Base-by-base conservation (phyloP, 495 filamentous ascomycete genomes). In the Xylaria palmicola region DNA sequence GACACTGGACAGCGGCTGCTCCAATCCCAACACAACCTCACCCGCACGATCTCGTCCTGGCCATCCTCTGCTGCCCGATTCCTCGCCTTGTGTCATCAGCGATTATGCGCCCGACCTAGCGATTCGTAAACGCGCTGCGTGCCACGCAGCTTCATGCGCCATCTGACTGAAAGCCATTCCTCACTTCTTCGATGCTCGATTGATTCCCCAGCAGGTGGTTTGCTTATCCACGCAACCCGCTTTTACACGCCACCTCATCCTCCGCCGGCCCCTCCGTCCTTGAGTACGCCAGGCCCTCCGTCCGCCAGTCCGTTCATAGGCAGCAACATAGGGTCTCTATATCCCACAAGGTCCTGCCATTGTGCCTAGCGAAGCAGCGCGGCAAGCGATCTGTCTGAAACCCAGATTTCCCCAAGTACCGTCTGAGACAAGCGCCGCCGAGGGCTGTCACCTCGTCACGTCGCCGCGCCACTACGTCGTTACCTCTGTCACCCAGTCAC, bases 71-170 rank as follows among this genome's bases (percentile, higher is more conserved):
- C 43, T 58, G 56, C 56, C 36, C 36, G 56, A 50, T 22, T 19
- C 49, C 41, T 39, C 17, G 27, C 24, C 37, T 27, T 54, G 20
- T 60, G 30, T 17, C 59, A 43, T 48, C 49, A 20, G 40, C 54
- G 50, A 55, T 55, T 59, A 66, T 66, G 50, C 60, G 43, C 59
- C 56, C 59, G 32, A 60, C 24, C 5, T 65, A 53, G 49, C 22
- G 39, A 62, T 64, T 52, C 36, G 53, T 56, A 65, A 62, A 64
- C 63, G 62, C 67, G 67, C 69, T 59, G 63, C 65, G 54, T 72
- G 56, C 49, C 62, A 64, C 32, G 39, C 41, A 62, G 60, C 51
- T 55, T 60, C 55, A 62, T 65, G 64, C 60, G 51, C 65, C 66
- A 65, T 65, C 53, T 67, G 47, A 40, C 61, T 60, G 60, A 56